Base-by-base conservation (phyloP, 139 green algal genomes). In the Nannochloris sp. region DNA sequence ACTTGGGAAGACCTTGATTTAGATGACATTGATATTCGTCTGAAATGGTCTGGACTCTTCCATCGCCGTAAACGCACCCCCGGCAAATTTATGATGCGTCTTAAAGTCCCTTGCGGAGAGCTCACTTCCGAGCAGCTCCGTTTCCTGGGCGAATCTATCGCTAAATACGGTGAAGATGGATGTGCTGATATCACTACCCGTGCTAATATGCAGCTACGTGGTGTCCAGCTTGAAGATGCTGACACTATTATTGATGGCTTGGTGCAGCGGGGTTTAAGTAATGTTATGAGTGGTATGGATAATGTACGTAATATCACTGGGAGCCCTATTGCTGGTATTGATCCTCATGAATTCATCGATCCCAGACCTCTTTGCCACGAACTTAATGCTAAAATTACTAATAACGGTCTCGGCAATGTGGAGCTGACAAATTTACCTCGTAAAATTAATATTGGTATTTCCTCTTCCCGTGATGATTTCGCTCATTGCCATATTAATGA, bases 401-500 rank as follows among this genome's bases (percentile, higher is more conserved):
- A 82, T 46, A 38, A 74, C 33, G 74, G 79, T 24, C 67, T 81
- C 23, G 92, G 92, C 61, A 94, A 93, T 56, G 54, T 76, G 6
- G 85, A 90, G 64, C 82, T 98, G 32, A 77, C 82, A 54, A 99
- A 98, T 81, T 83, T 99, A 67, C 90, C 90, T 4, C 82, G 90
- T 73, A 99, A 99, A 80, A 89, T 95, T 76, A 99, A 99, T 79
- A 87, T 98, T 33, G 89, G 79, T 51, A 76, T 99, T 31, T 86
- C 87, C 8, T 76, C 84, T 33, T 85, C 74, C 0, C 83, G 89
- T 29, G 93, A 98, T 72, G 81, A 95, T 63, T 99, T 95, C 75
- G 90, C 90, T 32, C 94, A 99, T 81, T 91, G 90, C 31, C 90
- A 99, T 76, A 99, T 99, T 83, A 99, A 99, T 70, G 94, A 99